Evolutionary conservation across 495 filamentous ascomycete genomes (phyloP), one percentile per base, ranked within the genome.

Genomic region (Penicillium tannophilum): DNA sequence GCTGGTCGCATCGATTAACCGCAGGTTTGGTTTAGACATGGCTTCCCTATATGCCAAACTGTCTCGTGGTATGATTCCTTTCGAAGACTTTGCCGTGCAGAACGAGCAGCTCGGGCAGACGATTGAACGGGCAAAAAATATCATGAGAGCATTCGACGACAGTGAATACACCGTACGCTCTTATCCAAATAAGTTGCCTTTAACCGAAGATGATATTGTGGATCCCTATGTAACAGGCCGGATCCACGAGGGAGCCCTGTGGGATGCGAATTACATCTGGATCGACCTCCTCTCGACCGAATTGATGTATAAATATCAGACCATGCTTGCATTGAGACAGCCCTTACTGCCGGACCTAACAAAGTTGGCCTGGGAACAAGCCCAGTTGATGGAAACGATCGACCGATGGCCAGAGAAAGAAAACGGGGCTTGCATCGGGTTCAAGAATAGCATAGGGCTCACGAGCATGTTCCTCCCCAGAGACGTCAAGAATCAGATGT

Each of bases 1-100:
- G 63, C 76, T 83, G 4, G 79, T 82, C 12, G 79, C 85, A 47
- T 84, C 89, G 10, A 82, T 82, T 30, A 79, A 88, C 49, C 86
- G 92, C 14, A 79, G 93, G 30, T 84, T 94, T 41, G 90, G 89
- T 3, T 82, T 88, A 61, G 90, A 97, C 45, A 87, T 93, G 81
- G 86, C 90, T 7, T 79, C 88, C 3, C 76, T 96, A 2, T 93
- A 91, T 61, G 89, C 92, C 1, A 88, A 81, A 64, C 56, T 82
- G 6, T 74, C 76, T 24, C 85, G 83, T 23, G 84, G 82, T 16
- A 85, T 86, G 55, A 79, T 96, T 52, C 78, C 80, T 0, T 75
- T 84, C 50, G 84, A 87, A 12, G 78, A 89, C 5, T 96, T 96
- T 61, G 66, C 76, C 1, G 65, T 60, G 7, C 83, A 91, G 58